Percentiles rank a stretch among this genome's conserved stretches.
Conservation (phyloP, 495 filamentous ascomycete species). For the Cetradonia linearis region DNA sequence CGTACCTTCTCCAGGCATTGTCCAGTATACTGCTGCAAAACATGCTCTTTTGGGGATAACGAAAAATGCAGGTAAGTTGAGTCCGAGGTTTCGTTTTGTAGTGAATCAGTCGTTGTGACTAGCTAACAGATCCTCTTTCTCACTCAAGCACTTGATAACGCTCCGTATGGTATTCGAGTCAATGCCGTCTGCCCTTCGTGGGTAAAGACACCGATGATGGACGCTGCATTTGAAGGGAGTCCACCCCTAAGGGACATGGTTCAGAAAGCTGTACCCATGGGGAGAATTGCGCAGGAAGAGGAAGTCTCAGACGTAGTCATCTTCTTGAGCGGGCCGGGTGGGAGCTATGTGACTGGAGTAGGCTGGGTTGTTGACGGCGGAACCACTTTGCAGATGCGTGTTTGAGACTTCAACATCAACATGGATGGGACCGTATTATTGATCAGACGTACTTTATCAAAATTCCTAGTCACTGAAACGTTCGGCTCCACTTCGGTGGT, state of each 20-base stretch:
- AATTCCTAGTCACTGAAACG: no score
- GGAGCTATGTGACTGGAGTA: no score
- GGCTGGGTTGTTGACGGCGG: conserved; percentile 18
- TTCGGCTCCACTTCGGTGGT: no score
- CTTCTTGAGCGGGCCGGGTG: conserved; percentile 7
- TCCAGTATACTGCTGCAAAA: conserved; percentile 14
- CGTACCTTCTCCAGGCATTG: not conserved
- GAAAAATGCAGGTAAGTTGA: not conserved
- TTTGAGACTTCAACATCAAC: no score
- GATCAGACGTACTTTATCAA: no score
- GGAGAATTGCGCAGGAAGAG: conserved; percentile 6
- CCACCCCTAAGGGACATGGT: not conserved
- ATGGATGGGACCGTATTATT: no score
- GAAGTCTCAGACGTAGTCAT: conserved; percentile 8
- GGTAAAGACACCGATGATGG: conserved; percentile 16
- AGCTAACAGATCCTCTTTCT: no score
- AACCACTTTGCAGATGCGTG: not conserved
- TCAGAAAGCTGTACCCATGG: not conserved
- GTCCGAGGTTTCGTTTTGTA: no score
- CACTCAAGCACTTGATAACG: conserved; percentile 16
- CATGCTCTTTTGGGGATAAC: not conserved
- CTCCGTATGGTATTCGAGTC: conserved; percentile 5
- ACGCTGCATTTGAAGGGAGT: not conserved
- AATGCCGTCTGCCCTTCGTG: conserved; percentile 16
- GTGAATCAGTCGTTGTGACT: no score